phyloP scores from a whole-genome alignment of 495 filamentous ascomycete species.

The Penicillium herquei region DNA sequence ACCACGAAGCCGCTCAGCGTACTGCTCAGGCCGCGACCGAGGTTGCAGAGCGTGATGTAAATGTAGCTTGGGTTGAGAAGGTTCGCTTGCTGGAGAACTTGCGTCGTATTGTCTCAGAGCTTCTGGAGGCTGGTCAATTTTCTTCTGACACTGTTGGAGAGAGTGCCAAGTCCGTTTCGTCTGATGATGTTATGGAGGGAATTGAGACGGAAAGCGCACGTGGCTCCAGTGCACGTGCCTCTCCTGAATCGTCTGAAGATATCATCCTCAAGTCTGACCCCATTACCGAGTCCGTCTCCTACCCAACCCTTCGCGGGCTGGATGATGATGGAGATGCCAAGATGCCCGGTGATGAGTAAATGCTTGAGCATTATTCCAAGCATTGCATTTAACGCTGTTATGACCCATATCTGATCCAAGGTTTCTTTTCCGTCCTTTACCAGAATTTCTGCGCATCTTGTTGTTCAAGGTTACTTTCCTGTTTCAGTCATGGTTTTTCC shows the following conservation, averaged over 20 bases:
- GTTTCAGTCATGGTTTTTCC: background rate
- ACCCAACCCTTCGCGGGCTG: constrained; percentile 45
- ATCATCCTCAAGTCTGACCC: constrained; percentile 24
- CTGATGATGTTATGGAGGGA: constrained; percentile 44
- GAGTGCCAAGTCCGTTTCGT: constrained; percentile 12
- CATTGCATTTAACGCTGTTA: constrained; percentile 22
- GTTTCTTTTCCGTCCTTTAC: background rate
- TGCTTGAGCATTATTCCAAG: constrained; percentile 1
- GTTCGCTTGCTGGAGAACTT: constrained; percentile 77
- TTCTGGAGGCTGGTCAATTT: constrained; percentile 64
- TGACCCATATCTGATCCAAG: constrained; percentile 17
- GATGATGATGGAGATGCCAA: constrained; percentile 45
- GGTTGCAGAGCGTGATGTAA: constrained; percentile 47
- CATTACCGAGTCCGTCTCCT: constrained; percentile 35
- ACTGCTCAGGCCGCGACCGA: constrained; percentile 46
- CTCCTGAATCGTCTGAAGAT: constrained; percentile 5
- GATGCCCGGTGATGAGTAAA: constrained; percentile 32
- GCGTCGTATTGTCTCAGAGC: constrained; percentile 62
- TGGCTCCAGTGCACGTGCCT: background rate
- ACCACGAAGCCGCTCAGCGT: constrained; percentile 39
- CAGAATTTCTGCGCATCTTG: background rate
- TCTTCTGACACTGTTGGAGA: constrained; percentile 35
- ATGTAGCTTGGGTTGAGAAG: constrained; percentile 82
- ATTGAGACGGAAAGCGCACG: constrained; percentile 27
- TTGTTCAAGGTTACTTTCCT: background rate